Percentiles rank a stretch among this genome's conserved stretches.
phyloP scores from a whole-genome alignment of 108 stramenopile species.

The Cyclotella sp. region DNA sequence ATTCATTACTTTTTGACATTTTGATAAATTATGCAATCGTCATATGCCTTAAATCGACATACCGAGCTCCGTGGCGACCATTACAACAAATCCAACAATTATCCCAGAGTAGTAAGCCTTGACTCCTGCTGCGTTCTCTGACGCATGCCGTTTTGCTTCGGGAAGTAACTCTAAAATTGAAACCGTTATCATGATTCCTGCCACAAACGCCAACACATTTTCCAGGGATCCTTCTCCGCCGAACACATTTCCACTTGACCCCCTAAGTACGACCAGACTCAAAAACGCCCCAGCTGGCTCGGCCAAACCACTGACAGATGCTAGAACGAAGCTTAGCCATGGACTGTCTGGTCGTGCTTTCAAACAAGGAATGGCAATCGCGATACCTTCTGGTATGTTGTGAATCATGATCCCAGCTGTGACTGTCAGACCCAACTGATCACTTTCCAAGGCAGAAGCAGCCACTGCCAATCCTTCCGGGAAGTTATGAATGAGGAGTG shows the following conservation, averaged over 20 bases:
- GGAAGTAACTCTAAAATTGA: constrained; percentile 81
- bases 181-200: constrained; percentile 88
- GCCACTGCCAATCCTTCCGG: constrained; percentile 85
- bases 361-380: constrained; percentile 83
- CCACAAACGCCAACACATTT: constrained; percentile 83
- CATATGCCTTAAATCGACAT: constrained; percentile 35
- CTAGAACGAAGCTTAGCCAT: constrained; percentile 75
- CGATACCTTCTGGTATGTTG: constrained; percentile 88
- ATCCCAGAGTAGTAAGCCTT: constrained; percentile 49
- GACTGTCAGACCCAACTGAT: constrained; percentile 74
- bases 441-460: constrained; percentile 71
- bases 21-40: too few species aligned
- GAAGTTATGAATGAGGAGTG: constrained; percentile 80
- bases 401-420: constrained; percentile 85
- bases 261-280: constrained; percentile 54
- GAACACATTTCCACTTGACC: constrained; percentile 13
- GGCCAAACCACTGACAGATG: constrained; percentile 75
- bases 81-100: constrained; percentile 56
- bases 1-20: too few species aligned
- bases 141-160: constrained; percentile 61
- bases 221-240: constrained; percentile 58
- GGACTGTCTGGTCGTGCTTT: constrained; percentile 79
- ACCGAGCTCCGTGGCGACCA: constrained; percentile 65
- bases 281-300: constrained; percentile 80
- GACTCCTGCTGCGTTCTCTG: constrained; percentile 22